These are phyloP conservation scores for Saraca asoca DNA, from an alignment of 331 rosid genomes.

Conservation along the genomic window DNA sequence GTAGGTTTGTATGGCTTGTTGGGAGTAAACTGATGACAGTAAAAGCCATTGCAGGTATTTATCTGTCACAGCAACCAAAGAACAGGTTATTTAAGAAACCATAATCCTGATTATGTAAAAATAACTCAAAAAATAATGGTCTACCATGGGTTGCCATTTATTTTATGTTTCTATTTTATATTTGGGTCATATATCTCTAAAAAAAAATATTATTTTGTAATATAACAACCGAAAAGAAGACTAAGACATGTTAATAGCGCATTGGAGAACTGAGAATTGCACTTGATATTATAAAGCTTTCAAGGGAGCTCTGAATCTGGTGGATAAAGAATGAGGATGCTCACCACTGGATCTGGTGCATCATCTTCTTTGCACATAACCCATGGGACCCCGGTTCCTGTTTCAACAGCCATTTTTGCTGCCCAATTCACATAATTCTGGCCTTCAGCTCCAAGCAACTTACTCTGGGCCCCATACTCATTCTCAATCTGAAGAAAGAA, in stretches of 20 bases:
- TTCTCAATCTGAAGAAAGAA: conserved; percentile 80
- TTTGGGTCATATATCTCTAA: not conserved
- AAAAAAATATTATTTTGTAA: not conserved
- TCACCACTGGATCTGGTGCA: conserved; percentile 99
- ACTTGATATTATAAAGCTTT: conserved; percentile 25
- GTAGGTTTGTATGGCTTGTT: conserved; percentile 87
- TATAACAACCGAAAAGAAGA: conserved; percentile 19
- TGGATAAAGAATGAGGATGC: conserved; percentile 28
- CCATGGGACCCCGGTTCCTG: conserved; percentile 96
- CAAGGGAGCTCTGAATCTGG: conserved; percentile 1
- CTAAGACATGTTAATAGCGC: conserved; percentile 1
- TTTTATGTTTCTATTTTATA: not conserved
- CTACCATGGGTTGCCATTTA: not conserved
- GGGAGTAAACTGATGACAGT: conserved; percentile 87
- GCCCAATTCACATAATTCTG: conserved; percentile 89
- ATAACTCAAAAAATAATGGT: not conserved
- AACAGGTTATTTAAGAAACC: conserved; percentile 31
- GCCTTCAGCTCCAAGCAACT: conserved; percentile 73
- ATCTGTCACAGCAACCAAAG: conserved; percentile 58
- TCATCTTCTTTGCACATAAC: conserved; percentile 99
- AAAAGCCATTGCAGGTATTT: conserved; percentile 95
- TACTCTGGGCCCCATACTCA: conserved; percentile 80
- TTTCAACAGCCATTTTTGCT: conserved; percentile 91
- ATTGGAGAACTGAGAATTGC: not conserved
- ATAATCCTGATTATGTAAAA: not conserved